Conservation (phyloP, 2,329 filamentous ascomycete species). For the Fusarium proliferatum region DNA sequence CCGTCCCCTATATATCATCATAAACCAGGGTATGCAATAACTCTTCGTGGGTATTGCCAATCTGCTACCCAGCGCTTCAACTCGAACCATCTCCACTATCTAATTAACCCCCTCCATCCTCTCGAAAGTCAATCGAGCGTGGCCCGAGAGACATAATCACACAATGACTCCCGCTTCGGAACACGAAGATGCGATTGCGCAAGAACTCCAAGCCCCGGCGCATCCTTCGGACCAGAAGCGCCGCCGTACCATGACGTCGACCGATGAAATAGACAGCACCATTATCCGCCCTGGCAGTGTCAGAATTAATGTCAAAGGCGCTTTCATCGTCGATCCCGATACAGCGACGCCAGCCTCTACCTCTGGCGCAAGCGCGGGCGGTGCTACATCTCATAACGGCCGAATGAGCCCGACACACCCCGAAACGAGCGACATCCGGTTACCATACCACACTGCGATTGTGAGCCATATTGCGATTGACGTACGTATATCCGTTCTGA, state of each 20-base stretch:
- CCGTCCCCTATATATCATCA: not conserved
- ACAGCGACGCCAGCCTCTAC: constrained; percentile 61
- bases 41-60: constrained; percentile 2
- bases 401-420: constrained; percentile 62
- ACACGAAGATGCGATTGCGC: constrained; percentile 39
- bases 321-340: constrained; percentile 93
- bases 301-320: constrained; percentile 95
- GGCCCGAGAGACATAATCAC: constrained; percentile 1
- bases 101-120: constrained; percentile 13
- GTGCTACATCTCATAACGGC: constrained; percentile 50
- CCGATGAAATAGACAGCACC: constrained; percentile 69
- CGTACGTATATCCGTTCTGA: constrained; percentile 65
- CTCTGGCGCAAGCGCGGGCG: constrained; percentile 42
- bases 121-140: constrained; percentile 8
- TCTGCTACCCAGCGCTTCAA: constrained; percentile 23
- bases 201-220: constrained; percentile 20
- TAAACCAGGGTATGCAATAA: not conserved
- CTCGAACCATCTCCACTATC: constrained; percentile 25
- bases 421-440: constrained; percentile 92
- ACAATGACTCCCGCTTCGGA: constrained; percentile 42
- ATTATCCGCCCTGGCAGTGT: constrained; percentile 76
- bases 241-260: constrained; percentile 57
- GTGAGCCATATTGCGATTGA: constrained; percentile 98
- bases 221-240: constrained; percentile 31
- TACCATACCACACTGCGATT: constrained; percentile 93